Evolutionary conservation across 257 asterid genomes (phyloP), one percentile per base, ranked within the genome.

Genomic region (Pogostemon cablin): DNA sequence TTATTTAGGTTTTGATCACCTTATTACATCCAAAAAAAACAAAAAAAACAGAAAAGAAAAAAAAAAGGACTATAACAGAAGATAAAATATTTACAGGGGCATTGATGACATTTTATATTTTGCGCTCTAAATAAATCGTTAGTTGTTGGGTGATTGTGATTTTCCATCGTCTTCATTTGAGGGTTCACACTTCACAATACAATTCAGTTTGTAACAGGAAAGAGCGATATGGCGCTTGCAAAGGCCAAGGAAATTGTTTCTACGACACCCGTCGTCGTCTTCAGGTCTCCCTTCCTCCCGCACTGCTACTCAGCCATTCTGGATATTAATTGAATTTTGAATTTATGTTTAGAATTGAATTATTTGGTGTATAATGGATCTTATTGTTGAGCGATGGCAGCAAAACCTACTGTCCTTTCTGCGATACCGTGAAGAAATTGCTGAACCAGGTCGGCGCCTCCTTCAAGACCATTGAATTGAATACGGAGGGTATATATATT

Each of bases 171-270:
- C 20, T 61, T 48, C 41, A 52, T 32, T 9, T 57, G 38, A 10
- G 17, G 62, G 11, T 38, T 25, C 32, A 25, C 32, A 25, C 1
- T 25, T 25, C 32, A 25, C 32, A 25, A 1, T 7, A n/a, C n/a
- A 10, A 9, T 54, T 37, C 46, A 37, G 20, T 10, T 62, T 20
- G 9, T 35, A 62, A 40, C 40, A 6, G 67, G 15, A 2, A 6
- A 46, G 46, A 55, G 56, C 62, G 43, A 72, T 2, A 93, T 90
- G 97, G 90, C 96, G 63, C 77, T 82, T 39, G 55, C 83, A 34
- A 93, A 93, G 81, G 96, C 97, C 2, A 88, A 90, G 86, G 97
- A 93, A 71, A 78, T 83, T 57, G 87, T 88, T 67, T 67, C 93
- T 15, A 25, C 89, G 2, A 85, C 82, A 10, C 74, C 95, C 11